Conservation (phyloP, 768 basidiomycete species). For the Amanita rimosa region DNA sequence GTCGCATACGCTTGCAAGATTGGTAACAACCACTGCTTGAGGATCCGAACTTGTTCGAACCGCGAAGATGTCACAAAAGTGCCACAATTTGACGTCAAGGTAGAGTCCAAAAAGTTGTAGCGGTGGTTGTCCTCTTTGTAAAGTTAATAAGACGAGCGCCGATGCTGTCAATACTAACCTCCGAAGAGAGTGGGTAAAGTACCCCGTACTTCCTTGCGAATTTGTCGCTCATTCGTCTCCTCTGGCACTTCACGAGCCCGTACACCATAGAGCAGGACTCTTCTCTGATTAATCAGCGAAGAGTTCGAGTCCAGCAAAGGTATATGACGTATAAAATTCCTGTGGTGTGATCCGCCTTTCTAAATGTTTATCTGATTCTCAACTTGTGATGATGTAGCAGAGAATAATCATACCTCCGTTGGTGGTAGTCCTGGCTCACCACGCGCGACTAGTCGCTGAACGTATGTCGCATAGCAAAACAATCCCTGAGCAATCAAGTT, state of each 20-base stretch:
- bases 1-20: constrained; percentile 42
- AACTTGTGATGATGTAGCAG: not conserved
- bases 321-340: constrained; percentile 60
- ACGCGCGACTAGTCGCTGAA: constrained; percentile 73
- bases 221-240: constrained; percentile 56
- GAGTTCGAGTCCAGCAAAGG: constrained; percentile 51
- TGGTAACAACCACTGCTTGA: constrained; percentile 70
- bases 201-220: constrained; percentile 56
- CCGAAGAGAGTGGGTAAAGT: constrained; percentile 60
- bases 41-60: constrained; percentile 63
- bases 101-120: constrained; percentile 22
- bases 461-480: constrained; percentile 66
- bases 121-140: not conserved
- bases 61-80: constrained; percentile 44
- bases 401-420: constrained; percentile 30
- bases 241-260: constrained; percentile 62
- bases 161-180: constrained; percentile 23
- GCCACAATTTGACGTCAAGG: constrained; percentile 31
- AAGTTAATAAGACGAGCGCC: not conserved
- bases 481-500: constrained; percentile 59
- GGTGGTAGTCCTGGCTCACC: constrained; percentile 53
- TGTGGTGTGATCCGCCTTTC: constrained; percentile 49
- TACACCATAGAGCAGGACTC: constrained; percentile 56
- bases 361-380: constrained; percentile 15
- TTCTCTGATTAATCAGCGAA: constrained; percentile 58